Conservation (phyloP, 2,329 filamentous ascomycete genomes). For the Metarhizium guizhouense region DNA sequence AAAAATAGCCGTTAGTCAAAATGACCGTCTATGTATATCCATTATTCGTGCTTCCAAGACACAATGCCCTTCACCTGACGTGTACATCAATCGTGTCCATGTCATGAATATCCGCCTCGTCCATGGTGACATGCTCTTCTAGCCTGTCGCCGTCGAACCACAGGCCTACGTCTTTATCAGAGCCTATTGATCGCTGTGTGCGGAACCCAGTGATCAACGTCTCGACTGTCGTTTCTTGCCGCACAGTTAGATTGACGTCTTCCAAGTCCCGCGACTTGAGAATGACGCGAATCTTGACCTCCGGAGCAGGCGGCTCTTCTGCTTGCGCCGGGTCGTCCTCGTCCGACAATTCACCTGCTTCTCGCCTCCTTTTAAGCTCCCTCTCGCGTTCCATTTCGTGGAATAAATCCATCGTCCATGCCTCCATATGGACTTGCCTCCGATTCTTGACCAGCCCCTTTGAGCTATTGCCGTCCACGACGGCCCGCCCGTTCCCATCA, state of each 20-base stretch:
- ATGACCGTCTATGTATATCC: not conserved
- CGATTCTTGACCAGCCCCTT: constrained; percentile 41
- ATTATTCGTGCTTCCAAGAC: not conserved
- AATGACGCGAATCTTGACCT: constrained; percentile 38
- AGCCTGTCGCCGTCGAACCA: constrained; percentile 70
- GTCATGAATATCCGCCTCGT: constrained; percentile 64
- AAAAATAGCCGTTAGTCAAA: not conserved
- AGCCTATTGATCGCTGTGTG: constrained; percentile 38
- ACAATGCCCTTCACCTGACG: constrained; percentile 23
- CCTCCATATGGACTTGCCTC: constrained; percentile 62
- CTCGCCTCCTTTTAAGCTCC: constrained; percentile 35
- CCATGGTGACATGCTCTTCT: constrained; percentile 49
- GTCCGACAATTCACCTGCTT: constrained; percentile 29
- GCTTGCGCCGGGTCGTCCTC: constrained; percentile 19
- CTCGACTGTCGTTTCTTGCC: constrained; percentile 47
- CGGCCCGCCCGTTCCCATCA: constrained; percentile 30
- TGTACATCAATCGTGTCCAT: constrained; percentile 69
- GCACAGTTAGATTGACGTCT: constrained; percentile 41
- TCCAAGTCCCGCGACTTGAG: constrained; percentile 44
- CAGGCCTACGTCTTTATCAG: constrained; percentile 48
- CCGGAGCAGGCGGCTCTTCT: constrained; percentile 14
- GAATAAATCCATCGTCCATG: constrained; percentile 61
- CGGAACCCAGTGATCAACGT: constrained; percentile 57
- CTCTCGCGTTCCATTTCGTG: constrained; percentile 36
- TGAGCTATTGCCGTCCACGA: constrained; percentile 23